Conservation (phyloP, 2,329 filamentous ascomycete species). For the Paraconiothyrium brasiliense region DNA sequence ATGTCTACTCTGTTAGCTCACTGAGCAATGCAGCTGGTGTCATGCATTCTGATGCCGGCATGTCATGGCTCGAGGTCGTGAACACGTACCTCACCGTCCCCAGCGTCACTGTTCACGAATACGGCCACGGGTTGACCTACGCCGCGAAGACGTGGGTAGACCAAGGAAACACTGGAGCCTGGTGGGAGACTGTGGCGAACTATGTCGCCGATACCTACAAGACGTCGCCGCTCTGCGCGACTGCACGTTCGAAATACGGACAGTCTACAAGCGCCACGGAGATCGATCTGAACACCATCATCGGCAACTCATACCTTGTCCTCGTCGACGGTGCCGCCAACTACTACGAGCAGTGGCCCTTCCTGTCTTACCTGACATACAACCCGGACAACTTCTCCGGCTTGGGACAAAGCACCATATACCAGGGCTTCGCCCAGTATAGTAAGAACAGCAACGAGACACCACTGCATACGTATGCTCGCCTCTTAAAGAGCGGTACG, state of each 20-base stretch:
- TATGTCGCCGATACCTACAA: constrained; percentile 61
- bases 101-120: constrained; percentile 59
- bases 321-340: constrained; percentile 61
- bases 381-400: constrained; percentile 56
- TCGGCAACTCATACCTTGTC: constrained; percentile 59
- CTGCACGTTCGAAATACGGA: constrained; percentile 46
- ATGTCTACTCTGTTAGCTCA: constrained; percentile 50
- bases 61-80: constrained; percentile 57
- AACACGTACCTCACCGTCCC: constrained; percentile 51
- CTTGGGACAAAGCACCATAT: constrained; percentile 29
- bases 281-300: constrained; percentile 56
- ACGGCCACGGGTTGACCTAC: constrained; percentile 59
- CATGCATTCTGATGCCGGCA: constrained; percentile 53
- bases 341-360: constrained; percentile 63
- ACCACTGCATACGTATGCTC: constrained; percentile 58
- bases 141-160: constrained; percentile 47
- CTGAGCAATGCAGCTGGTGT: constrained; percentile 54
- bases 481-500: constrained; percentile 47
- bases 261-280: constrained; percentile 50
- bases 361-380: constrained; percentile 59
- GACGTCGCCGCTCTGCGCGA: constrained; percentile 55
- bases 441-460: constrained; percentile 58
- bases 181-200: constrained; percentile 63
- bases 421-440: constrained; percentile 52
- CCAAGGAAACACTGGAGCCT: constrained; percentile 58